Percentiles rank a stretch among this genome's conserved stretches.
Conservation (phyloP, 371 early-diverging fungal genomes). For the Mucor sp. region DNA sequence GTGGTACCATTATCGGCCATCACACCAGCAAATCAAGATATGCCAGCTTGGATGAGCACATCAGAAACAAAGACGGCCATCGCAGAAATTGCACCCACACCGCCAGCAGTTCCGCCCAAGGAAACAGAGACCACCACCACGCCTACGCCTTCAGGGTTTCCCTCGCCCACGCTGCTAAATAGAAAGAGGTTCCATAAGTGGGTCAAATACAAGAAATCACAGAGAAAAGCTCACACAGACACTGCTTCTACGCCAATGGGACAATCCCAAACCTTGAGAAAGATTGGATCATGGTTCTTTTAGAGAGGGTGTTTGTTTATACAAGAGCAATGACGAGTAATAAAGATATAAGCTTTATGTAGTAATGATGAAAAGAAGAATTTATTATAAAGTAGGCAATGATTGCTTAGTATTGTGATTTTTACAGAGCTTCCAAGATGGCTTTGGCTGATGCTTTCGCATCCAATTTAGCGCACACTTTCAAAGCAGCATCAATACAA, state of each 20-base stretch:
- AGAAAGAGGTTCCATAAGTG: constrained; percentile 19
- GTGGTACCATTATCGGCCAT: neutral
- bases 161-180: constrained; percentile 3
- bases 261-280: constrained; percentile 14
- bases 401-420: too few species aligned
- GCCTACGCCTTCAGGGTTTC: constrained; percentile 15
- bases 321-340: too few species aligned
- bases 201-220: constrained; percentile 9
- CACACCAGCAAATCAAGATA: neutral
- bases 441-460: constrained; percentile 13
- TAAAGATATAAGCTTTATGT: too few species aligned
- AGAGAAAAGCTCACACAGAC: constrained; percentile 12
- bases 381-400: too few species aligned
- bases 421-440: constrained; percentile 16
- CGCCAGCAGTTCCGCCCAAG: constrained; percentile 16
- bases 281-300: constrained; percentile 21
- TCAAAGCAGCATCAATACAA: constrained; percentile 13
- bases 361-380: too few species aligned
- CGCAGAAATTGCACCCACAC: neutral
- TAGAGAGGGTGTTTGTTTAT: neutral
- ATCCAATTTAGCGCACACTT: constrained; percentile 17
- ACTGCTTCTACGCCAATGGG: constrained; percentile 7
- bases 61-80: constrained; percentile 16
- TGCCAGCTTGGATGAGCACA: constrained; percentile 8
- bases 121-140: constrained; percentile 12